phyloP scores from a whole-genome alignment of 1,284 basidiomycete genomes.

The Veloporphyrellus conicus region DNA sequence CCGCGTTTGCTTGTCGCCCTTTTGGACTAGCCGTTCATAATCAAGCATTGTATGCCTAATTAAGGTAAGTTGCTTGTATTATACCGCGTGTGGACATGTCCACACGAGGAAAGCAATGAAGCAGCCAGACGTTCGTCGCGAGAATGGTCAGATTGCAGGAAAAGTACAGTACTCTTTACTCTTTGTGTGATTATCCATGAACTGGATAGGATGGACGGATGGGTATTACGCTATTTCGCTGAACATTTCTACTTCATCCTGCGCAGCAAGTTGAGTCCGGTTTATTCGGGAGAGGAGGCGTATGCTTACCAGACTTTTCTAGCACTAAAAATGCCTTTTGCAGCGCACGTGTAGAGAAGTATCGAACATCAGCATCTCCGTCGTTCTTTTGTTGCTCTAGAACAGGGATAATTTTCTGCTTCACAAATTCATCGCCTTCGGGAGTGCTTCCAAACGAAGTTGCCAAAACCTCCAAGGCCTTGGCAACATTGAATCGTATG shows the following conservation, averaged over 20 bases:
- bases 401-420: constrained; percentile 74
- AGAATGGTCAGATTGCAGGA: constrained; percentile 24
- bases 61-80: background rate
- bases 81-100: background rate
- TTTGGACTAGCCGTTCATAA: background rate
- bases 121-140: constrained; percentile 1
- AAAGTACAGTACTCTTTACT: constrained; percentile 35
- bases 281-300: background rate
- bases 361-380: constrained; percentile 92
- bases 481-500: constrained; percentile 98
- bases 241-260: constrained; percentile 25
- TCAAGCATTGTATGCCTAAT: constrained; percentile 8
- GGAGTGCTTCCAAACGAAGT: constrained; percentile 60
- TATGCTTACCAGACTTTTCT: constrained; percentile 28
- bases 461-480: constrained; percentile 86
- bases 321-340: constrained; percentile 47
- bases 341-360: constrained; percentile 70
- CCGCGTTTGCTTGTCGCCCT: background rate
- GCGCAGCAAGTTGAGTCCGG: background rate
- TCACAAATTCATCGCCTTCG: constrained; percentile 74
- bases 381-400: constrained; percentile 89
- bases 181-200: constrained; percentile 18
- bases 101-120: background rate
- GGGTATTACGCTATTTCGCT: constrained; percentile 31
- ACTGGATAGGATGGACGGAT: constrained; percentile 19